Conservation (phyloP, 1,139 yeast species). For the Geotrichum aggregatum region DNA sequence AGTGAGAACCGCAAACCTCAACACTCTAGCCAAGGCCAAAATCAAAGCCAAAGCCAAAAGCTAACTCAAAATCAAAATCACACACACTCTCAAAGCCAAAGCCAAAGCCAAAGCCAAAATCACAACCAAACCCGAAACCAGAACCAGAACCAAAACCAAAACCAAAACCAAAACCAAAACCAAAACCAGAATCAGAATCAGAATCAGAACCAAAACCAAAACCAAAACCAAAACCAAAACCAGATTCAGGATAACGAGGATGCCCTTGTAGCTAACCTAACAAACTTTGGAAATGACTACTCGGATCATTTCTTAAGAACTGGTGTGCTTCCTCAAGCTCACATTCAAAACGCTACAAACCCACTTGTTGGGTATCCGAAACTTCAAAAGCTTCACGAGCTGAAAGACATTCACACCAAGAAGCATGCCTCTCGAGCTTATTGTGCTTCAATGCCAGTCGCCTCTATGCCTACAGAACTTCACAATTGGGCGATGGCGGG, state of each 20-base stretch:
- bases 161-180: neutral
- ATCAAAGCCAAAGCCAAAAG: no score
- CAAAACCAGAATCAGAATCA: neutral
- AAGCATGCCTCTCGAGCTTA: conserved; percentile 58
- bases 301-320: conserved; percentile 64
- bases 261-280: neutral
- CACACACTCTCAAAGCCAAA: no score
- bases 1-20: no score
- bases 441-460: conserved; percentile 55
- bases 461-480: conserved; percentile 52
- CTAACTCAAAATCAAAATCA: no score
- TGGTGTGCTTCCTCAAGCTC: conserved; percentile 56
- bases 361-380: conserved; percentile 85
- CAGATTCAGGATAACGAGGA: neutral
- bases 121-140: neutral
- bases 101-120: no score
- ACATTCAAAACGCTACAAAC: conserved; percentile 58
- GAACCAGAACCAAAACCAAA: neutral
- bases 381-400: conserved; percentile 58
- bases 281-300: conserved; percentile 57
- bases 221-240: conserved; percentile 1
- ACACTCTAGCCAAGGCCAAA: no score
- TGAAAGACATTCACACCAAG: conserved; percentile 52
- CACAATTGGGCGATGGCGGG: conserved; percentile 58
- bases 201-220: neutral